A percentile compares a stretch with the other conserved stretches of the same genome.
These are phyloP conservation scores for Calonectria pauciramosa DNA, from an alignment of 2,329 filamentous ascomycete species.

Conservation along the genomic window DNA sequence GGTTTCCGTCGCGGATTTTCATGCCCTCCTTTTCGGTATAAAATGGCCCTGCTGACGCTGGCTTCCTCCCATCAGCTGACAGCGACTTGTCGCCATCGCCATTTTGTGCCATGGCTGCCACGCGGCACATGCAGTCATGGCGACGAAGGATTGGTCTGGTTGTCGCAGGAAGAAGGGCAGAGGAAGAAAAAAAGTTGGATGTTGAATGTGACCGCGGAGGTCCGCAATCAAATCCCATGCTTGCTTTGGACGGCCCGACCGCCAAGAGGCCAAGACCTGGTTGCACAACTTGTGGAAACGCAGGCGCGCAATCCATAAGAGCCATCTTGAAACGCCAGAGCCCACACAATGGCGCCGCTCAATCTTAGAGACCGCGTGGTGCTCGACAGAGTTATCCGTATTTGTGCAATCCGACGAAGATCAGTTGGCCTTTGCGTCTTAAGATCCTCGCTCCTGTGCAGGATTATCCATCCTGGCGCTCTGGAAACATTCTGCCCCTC, in stretches of 20 bases:
- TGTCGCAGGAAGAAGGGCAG: not conserved
- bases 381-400: conserved; percentile 24
- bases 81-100: not conserved
- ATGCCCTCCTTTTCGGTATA: not conserved
- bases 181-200: not conserved
- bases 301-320: not conserved
- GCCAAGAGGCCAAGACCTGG: conserved; percentile 17
- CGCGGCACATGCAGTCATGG: conserved; percentile 3
- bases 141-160: conserved; percentile 2
- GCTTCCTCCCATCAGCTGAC: conserved; percentile 24
- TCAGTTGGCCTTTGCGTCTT: conserved; percentile 23
- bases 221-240: conserved; percentile 5
- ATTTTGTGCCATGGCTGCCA: not conserved
- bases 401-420: conserved; percentile 8
- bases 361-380: conserved; percentile 34
- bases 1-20: not conserved
- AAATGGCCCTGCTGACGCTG: conserved; percentile 14
- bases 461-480: not conserved
- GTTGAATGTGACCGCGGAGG: not conserved
- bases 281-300: conserved; percentile 16
- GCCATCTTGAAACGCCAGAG: conserved; percentile 34
- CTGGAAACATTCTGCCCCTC: not conserved
- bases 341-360: conserved; percentile 33
- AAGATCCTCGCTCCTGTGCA: conserved; percentile 5
- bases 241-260: conserved; percentile 17